Percentiles rank a stretch among this genome's conserved stretches.
Evolutionary conservation across 345 rosid genomes (phyloP).

Genomic region (Corymbia maculata): DNA sequence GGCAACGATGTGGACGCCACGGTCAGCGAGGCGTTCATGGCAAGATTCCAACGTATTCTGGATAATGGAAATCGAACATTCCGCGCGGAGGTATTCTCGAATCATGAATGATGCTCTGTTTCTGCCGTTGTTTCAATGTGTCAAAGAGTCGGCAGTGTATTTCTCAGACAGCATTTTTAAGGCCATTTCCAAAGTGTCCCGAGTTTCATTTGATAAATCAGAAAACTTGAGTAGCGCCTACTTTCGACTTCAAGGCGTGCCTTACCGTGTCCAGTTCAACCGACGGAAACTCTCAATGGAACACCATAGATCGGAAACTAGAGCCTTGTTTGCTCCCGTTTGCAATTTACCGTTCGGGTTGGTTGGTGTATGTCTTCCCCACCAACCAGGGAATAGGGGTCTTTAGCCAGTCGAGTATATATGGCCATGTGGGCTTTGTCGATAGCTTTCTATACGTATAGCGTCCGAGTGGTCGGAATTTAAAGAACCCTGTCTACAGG

Average conservation of each 20-base stretch:
- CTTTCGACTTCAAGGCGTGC: not conserved
- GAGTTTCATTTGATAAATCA: not conserved
- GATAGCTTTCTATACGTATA: not conserved
- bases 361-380: too few relatives aligned
- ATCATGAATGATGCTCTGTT: not conserved
- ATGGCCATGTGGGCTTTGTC: not conserved
- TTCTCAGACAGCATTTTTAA: not conserved
- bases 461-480: not conserved
- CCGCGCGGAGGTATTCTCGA: constrained; percentile 19
- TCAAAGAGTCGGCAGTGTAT: not conserved
- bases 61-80: not conserved
- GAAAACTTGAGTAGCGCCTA: not conserved
- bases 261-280: not conserved
- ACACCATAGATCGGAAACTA: not conserved
- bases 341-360: not conserved
- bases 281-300: not conserved
- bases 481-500: not conserved
- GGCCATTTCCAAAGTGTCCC: not conserved
- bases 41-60: constrained; percentile 13
- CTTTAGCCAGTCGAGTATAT: not conserved
- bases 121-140: not conserved
- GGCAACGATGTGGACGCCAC: constrained; percentile 34
- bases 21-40: constrained; percentile 50
- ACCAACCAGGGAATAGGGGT: not conserved
- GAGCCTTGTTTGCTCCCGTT: not conserved